Base-by-base conservation (phyloP, 768 basidiomycete genomes). In the Leccinum imitatum region DNA sequence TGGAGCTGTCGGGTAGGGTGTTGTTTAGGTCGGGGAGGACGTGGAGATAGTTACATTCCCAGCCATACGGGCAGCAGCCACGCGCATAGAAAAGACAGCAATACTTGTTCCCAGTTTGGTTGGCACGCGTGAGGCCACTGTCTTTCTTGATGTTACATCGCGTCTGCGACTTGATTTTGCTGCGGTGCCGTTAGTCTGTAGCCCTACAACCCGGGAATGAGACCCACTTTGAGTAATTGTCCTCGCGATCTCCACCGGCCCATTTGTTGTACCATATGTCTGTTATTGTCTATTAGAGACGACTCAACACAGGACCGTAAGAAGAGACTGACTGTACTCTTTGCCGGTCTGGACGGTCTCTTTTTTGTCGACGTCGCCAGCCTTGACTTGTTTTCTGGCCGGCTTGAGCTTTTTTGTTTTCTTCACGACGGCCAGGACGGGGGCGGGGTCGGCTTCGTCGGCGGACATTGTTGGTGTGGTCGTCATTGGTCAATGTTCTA, bases 191-290 rank as follows among this genome's bases (percentile, higher is more conserved):
- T 63, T 13, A 69, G 44, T 50, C 19, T 11, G 33, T 3, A 7
- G 59, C 17, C 33, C 44, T 63, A 15, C 21, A 39, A n/a, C 56
- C 13, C 6, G 30, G 21, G 3, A 3, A 25, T 0, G 8, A 35
- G 14, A 79, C 89, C 59, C 64, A 94, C 95, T 94, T 96, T 37
- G 95, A 95, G 72, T 98, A 94, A 59, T 85, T 90, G 72, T 99
- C 96, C 73, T 98, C 97, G 31, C 93, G 85, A 73, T 99, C 97
- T 58, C 96, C 97, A 56, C 97, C 97, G n/a, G 97, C 97, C 96
- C 96, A 98, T 77, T 97, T 96, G 76, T 98, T 95, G 73, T 96
- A 98, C 96, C 97, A 99, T 54, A 96, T 91, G 75, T 99, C 91
- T 91, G 60, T 63, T 35, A 56, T 65, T 53, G 31, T 5, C 17